Percentiles rank a stretch among this genome's conserved stretches.
Evolutionary conservation across 805 yeast genomes (phyloP).

Genomic region (Cyberlindnera maclurae): DNA sequence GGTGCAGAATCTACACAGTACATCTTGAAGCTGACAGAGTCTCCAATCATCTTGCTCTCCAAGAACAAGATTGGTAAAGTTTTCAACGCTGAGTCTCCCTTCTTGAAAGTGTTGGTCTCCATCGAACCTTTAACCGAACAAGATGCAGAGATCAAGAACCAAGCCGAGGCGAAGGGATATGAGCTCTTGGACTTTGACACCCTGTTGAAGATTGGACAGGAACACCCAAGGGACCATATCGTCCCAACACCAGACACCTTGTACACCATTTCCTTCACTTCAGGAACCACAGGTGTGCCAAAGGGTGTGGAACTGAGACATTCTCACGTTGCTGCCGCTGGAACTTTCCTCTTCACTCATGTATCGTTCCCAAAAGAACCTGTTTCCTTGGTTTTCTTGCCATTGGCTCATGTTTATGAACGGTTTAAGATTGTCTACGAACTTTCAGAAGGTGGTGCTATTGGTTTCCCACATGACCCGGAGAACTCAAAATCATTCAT

Average conservation of each 20-base stretch:
- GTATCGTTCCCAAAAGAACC: conserved; percentile 25
- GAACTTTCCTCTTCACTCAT: conserved; percentile 35
- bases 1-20: conserved; percentile 57
- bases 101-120: conserved; percentile 48
- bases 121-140: conserved; percentile 39
- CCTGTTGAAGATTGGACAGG: conserved; percentile 33
- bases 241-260: conserved; percentile 47
- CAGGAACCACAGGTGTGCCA: conserved; percentile 72
- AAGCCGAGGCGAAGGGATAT: conserved; percentile 24
- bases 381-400: conserved; percentile 37
- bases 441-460: conserved; percentile 38
- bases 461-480: conserved; percentile 51
- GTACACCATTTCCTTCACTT: conserved; percentile 63
- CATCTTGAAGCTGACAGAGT: conserved; percentile 52
- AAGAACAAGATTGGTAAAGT: conserved; percentile 42
- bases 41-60: conserved; percentile 54
- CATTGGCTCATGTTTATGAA: conserved; percentile 55
- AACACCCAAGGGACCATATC: conserved; percentile 33
- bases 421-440: conserved; percentile 38
- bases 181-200: conserved; percentile 28
- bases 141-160: conserved; percentile 27
- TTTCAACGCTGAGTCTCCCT: conserved; percentile 36
- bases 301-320: conserved; percentile 62
- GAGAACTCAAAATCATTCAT: conserved; percentile 44
- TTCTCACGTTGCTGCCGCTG: conserved; percentile 41